These are phyloP conservation scores for Prillingera fragicola DNA, from an alignment of 1,284 basidiomycete genomes.

Conservation along the genomic window DNA sequence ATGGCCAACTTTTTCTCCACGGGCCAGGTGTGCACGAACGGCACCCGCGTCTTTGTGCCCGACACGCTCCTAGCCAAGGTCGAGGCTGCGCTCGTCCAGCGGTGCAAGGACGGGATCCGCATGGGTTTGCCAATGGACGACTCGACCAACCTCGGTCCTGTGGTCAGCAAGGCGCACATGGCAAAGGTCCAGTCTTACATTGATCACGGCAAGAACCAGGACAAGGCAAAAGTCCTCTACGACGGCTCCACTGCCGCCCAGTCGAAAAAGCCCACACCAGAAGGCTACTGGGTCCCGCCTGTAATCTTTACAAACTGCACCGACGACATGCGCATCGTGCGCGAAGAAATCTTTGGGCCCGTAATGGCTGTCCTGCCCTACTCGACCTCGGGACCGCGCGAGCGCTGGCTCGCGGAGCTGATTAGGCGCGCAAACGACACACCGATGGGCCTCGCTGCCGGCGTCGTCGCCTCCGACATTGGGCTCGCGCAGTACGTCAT, in stretches of 20 bases:
- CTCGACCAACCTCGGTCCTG: constrained; percentile 13
- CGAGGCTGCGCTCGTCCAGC: constrained; percentile 8
- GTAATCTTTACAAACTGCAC: constrained; percentile 45
- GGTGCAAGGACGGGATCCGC: constrained; percentile 15
- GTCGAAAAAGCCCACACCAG: constrained; percentile 1
- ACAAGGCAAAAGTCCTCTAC: constrained; percentile 17
- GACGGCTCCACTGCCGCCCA: constrained; percentile 8
- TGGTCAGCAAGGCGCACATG: constrained; percentile 14
- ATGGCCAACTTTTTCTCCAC: constrained; percentile 17
- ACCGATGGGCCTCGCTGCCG: constrained; percentile 79
- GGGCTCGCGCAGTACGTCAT: constrained; percentile 79
- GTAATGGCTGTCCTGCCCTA: constrained; percentile 49
- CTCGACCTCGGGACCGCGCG: constrained; percentile 25
- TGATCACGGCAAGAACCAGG: constrained; percentile 8
- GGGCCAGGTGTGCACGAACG: constrained; percentile 20
- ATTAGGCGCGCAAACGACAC: constrained; percentile 76
- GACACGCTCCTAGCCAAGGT: constrained; percentile 3
- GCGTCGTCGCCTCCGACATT: constrained; percentile 76
- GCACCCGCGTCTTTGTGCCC: constrained; percentile 18
- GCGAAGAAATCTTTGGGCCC: constrained; percentile 51
- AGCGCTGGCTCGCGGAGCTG: constrained; percentile 33
- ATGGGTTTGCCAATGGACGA: constrained; percentile 15
- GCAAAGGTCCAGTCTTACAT: constrained; percentile 15
- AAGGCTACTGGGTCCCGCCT: constrained; percentile 32
- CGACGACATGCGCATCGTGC: constrained; percentile 35